Evolutionary conservation across 2,329 filamentous ascomycete species (phyloP), one percentile per base, ranked within the genome.

Genomic region (Colletotrichum falcatum): DNA sequence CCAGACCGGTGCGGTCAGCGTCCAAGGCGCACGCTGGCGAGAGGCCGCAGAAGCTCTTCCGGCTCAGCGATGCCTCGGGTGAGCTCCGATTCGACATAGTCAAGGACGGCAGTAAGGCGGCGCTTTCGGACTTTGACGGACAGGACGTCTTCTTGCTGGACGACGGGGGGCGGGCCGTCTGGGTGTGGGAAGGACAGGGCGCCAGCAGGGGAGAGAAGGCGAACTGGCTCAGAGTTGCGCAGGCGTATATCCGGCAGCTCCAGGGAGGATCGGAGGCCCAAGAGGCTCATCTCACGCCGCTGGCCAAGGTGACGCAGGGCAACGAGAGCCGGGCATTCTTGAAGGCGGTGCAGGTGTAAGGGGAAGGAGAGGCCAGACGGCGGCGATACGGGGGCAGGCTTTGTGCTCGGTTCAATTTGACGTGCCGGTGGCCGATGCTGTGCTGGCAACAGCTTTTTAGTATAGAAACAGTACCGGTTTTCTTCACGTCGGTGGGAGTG

Each of bases 181-280:
- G 90, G 89, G 88, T 92, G 2, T 92, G 90, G 90, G 85, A 91
- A 75, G 90, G 90, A 0, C 78, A 80, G 2, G 81, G 82, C 1
- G 89, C 90, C 11, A 92, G 89, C 77, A 79, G 79, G 42, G 79
- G 78, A 1, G 90, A 92, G 79, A 90, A 84, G 77, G 84, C 86
- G 6, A 81, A 82, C 77, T 92, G 90, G 90, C 78, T 90, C 55
- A 83, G 82, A 68, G 84, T 89, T 5, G 86, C 87, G n/a, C 86
- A 90, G 79, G 81, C 82, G 6, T 90, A 90, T 73, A 76, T 88
- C 59, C 80, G 81, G 14, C 81, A 81, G 63, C 77, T 87, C 61
- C 79, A 81, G 70, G 75, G 73, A 6, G 66, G 71, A 28, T 76
- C 77, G 3, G 76, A 77, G 2, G 76, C 78, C 20, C 73, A 76